Base-by-base conservation (phyloP, 2,329 filamentous ascomycete genomes). In the Sordariomycetes sp. region DNA sequence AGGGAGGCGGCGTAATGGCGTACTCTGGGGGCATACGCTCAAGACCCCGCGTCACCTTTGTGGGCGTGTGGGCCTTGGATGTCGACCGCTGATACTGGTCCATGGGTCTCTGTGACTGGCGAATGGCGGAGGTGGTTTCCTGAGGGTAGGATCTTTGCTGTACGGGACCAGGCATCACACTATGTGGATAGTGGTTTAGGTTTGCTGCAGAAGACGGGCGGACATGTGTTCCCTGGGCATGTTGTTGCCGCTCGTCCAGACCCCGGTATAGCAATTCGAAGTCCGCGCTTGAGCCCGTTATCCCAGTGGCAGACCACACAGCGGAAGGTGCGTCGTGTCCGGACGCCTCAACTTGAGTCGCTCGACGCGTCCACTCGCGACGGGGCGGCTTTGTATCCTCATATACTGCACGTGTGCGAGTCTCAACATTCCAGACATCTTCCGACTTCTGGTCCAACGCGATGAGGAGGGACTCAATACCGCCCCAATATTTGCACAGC, bases 371-470 rank as follows among this genome's bases (percentile, higher is more conserved):
- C n/a, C 59, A 24, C 56, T 70, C 81, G 67, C 65, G 68, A 1
- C 70, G 77, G 3, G 77, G 72, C 28, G 76, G 70, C 62, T 86
- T 80, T 2, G 82, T 82, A 65, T 82, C 85, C 66, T 90, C 88
- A 69, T 88, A 89, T 67, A 95, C 90, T 66, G 95, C 89, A 1
- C 71, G 72, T 0, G 80, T 84, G 61, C 77, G 84, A 0, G 80
- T 83, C 65, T 84, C 81, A 59, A 79, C 90, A 64, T 95, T 89
- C 69, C 86, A 88, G 42, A 92, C 89, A 1, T 90, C 90, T 67
- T 92, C 90, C 15, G 89, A 84, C 67, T 94, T 94, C 63, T 95
- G 90, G 63, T 95, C 89, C 12, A 95, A 73, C 0, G 90, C 89
- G 0, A 88, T 92, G 42, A 95, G 72, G 45, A 95, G 95, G 66